A percentile compares a stretch with the other conserved stretches of the same genome.
Conservation (phyloP, 1,284 basidiomycete genomes). For the Ceratobasidium sp. region DNA sequence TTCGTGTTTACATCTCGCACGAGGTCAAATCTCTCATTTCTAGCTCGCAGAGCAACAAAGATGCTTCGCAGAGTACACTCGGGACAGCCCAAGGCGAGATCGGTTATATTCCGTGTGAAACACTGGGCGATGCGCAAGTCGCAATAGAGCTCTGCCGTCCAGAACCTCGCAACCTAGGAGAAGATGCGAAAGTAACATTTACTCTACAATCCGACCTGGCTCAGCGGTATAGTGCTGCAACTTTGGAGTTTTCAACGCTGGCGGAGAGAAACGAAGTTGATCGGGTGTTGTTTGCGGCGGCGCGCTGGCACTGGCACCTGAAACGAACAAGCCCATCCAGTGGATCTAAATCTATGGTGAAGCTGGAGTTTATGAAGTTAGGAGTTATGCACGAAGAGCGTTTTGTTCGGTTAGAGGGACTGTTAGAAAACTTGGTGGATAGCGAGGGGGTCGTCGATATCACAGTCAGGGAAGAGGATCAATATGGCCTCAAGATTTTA, state of each 20-base stretch:
- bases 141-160: conserved; percentile 8
- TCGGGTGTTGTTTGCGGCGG: conserved; percentile 30
- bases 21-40: conserved; percentile 20
- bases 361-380: conserved; percentile 10
- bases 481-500: conserved; percentile 60
- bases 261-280: conserved; percentile 25
- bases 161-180: too few relatives aligned
- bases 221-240: neutral
- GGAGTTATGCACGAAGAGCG: conserved; percentile 48
- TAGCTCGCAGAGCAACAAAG: too few relatives aligned
- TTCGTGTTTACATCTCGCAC: conserved; percentile 14
- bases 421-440: conserved; percentile 56
- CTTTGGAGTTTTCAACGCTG: conserved; percentile 3
- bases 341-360: neutral
- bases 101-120: neutral
- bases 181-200: conserved; percentile 20
- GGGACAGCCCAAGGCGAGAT: too few relatives aligned
- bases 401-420: conserved; percentile 54
- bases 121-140: conserved; percentile 23
- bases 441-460: conserved; percentile 58
- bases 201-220: neutral
- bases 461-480: conserved; percentile 55
- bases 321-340: conserved; percentile 59
- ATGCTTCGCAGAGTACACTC: too few relatives aligned
- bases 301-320: conserved; percentile 56